Base-by-base conservation (phyloP, 495 filamentous ascomycete species). In the Penicillium cataractarum region DNA sequence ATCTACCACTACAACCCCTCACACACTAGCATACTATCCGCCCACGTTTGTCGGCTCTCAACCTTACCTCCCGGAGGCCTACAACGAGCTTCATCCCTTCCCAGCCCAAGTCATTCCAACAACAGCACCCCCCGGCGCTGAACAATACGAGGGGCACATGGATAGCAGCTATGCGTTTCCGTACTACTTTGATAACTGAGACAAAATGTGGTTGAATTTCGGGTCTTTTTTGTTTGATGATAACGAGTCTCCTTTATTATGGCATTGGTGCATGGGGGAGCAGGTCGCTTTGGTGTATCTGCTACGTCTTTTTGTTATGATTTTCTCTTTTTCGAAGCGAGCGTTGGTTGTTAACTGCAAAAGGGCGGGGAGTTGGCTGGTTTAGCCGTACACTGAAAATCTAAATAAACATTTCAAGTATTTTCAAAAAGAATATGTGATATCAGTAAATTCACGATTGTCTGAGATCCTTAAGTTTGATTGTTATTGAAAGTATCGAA, bases 161-260 rank as follows among this genome's bases (percentile, higher is more conserved):
- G 65, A 67, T 6, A 58, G 58, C 9, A 58, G 58, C 7, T 72
- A 66, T 55, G 49, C 58, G 9, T 66, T 74, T 12, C 72, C 74
- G 3, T 78, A 74, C 40, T 76, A 75, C 63, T 78, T 74, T 55
- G 63, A 68, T 19, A 58, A 55, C 37, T 64, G 53, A 67, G 15
- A 17, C 22, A 13, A 9, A 17, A 54, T 44, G 19, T 53, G 27
- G 26, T 6, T 35, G 31, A 31, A 32, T 57, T 17, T 55, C 17
- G 21, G 21, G 13, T 7, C 4, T 15, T 10, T 4, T 15, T 10
- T 4, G 2, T 19, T 13, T 39, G 15, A 68, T 21, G 63, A 69
- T 67, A 31, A 71, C 65, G 66, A 64, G 42, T 70, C 40, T 62
- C 50, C 40, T 68, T 66, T 56, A 7, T 31, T 54, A 35, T 35